Conservation (phyloP, 1,284 basidiomycete species). For the Agroathelia rolfsii region DNA sequence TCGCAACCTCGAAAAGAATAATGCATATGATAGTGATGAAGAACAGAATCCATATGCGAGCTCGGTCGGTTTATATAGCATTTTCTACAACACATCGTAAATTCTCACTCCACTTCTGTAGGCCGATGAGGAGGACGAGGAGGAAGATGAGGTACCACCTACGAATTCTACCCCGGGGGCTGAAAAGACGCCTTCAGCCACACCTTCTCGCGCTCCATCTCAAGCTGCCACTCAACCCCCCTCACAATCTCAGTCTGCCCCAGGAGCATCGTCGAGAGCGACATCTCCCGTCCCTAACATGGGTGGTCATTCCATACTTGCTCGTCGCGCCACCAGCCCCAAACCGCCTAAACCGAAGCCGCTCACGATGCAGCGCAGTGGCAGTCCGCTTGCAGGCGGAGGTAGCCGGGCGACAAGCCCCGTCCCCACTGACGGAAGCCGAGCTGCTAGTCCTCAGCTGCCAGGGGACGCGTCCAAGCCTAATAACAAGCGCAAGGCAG, state of each 20-base stretch:
- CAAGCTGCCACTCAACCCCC: slow-evolving; percentile 23
- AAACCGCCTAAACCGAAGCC: slow-evolving; percentile 50
- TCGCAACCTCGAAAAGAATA: slow-evolving; percentile 62
- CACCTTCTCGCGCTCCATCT: slow-evolving; percentile 19
- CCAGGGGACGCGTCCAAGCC: slow-evolving; percentile 16
- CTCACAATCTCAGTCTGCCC: slow-evolving; percentile 11
- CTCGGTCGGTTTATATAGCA: slow-evolving; percentile 37
- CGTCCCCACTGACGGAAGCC: slow-evolving; percentile 24
- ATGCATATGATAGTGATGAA: slow-evolving; percentile 72
- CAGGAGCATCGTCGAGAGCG: slow-evolving; percentile 35
- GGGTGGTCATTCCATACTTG: slow-evolving; percentile 67
- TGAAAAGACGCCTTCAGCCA: slow-evolving; percentile 21
- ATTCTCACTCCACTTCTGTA: slow-evolving; percentile 10
- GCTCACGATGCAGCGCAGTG: slow-evolving; percentile 34
- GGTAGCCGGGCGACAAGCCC: slow-evolving; percentile 30
- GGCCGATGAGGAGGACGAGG: slow-evolving; percentile 48
- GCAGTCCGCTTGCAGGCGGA: slow-evolving; percentile 39
- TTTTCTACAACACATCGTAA: neutral
- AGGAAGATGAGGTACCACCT: slow-evolving; percentile 51
- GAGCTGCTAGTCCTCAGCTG: slow-evolving; percentile 28
- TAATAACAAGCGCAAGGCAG: slow-evolving; percentile 59
- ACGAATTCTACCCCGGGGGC: slow-evolving; percentile 22
- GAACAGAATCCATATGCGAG: slow-evolving; percentile 74
- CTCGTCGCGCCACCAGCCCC: slow-evolving; percentile 74
- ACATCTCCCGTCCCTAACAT: slow-evolving; percentile 47